Conservation (phyloP, 176 grass and related monocot species). For the Lolium multiflorum region DNA sequence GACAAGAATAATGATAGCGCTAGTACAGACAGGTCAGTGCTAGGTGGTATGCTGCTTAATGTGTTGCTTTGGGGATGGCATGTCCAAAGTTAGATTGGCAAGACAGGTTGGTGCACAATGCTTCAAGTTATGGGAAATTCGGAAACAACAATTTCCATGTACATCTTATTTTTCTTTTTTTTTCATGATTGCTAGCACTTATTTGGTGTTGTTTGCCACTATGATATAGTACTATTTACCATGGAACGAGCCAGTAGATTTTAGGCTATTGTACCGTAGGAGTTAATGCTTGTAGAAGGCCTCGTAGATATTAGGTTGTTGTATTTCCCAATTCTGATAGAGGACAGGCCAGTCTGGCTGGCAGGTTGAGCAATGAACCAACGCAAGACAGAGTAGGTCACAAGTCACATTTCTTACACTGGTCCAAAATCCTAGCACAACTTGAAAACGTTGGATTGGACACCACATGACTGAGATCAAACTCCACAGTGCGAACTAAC, state of each 20-base stretch:
- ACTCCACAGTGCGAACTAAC: not conserved
- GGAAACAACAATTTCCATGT: not conserved
- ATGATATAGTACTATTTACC: not conserved
- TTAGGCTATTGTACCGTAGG: not conserved
- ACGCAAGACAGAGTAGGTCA: not conserved
- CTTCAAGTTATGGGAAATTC: constrained; percentile 16
- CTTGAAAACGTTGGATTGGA: not conserved
- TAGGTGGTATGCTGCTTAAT: not conserved
- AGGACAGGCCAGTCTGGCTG: not conserved
- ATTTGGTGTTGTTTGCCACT: not conserved
- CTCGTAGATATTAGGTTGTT: not conserved
- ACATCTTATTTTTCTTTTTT: not conserved
- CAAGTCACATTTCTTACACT: not conserved
- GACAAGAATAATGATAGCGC: constrained; percentile 32
- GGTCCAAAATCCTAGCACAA: constrained; percentile 12
- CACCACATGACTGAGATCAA: not conserved
- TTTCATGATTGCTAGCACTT: not conserved
- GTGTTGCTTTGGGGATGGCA: constrained; percentile 3
- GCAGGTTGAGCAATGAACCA: not conserved
- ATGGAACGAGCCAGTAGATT: not conserved
- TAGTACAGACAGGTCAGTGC: not conserved
- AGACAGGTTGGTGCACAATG: not conserved
- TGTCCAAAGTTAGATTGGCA: constrained; percentile 14
- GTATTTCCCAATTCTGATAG: not conserved
- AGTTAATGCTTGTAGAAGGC: not conserved